A percentile compares a stretch with the other conserved stretches of the same genome.
These are phyloP conservation scores for Ophiostoma perfectum DNA, from an alignment of 2,329 filamentous ascomycete genomes.

Conservation along the genomic window DNA sequence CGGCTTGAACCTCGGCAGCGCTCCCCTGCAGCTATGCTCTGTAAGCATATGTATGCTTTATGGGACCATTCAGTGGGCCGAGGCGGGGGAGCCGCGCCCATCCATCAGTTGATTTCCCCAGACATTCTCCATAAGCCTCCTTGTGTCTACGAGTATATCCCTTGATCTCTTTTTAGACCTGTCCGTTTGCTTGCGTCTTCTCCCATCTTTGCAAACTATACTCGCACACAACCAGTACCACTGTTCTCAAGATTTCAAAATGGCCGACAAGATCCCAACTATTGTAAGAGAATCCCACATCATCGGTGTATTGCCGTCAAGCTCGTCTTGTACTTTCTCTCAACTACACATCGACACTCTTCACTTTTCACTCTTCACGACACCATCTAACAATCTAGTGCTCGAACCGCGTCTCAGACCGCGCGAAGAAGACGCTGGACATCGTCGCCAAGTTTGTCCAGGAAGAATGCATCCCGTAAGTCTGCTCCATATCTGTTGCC, in stretches of 20 bases:
- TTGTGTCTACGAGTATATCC: neutral
- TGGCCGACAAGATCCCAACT: conserved; percentile 44
- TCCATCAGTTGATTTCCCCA: conserved; percentile 4
- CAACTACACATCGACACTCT: neutral
- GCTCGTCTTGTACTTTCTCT: neutral
- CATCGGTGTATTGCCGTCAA: no score
- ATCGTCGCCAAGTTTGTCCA: conserved; percentile 93
- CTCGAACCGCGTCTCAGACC: conserved; percentile 65
- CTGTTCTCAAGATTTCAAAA: conserved; percentile 26
- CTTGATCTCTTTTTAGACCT: neutral
- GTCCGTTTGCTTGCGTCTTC: neutral
- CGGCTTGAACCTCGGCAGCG: conserved; percentile 24
- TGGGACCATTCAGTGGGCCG: conserved; percentile 19
- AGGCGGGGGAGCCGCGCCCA: conserved; percentile 13
- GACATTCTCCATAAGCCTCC: conserved; percentile 6
- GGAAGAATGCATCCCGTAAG: conserved; percentile 82
- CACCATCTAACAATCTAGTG: conserved; percentile 27
- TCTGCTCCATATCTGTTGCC: conserved; percentile 9
- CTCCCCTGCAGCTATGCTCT: conserved; percentile 4
- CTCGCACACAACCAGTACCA: neutral
- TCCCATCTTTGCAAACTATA: neutral
- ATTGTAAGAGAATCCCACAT: conserved; percentile 35
- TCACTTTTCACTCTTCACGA: no score
- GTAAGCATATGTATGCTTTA: conserved; percentile 1
- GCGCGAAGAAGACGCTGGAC: conserved; percentile 78